A percentile compares a stretch with the other conserved stretches of the same genome.
These are phyloP conservation scores for Nannizziopsis barbatae DNA, from an alignment of 2,329 filamentous ascomycete genomes.

Conservation along the genomic window DNA sequence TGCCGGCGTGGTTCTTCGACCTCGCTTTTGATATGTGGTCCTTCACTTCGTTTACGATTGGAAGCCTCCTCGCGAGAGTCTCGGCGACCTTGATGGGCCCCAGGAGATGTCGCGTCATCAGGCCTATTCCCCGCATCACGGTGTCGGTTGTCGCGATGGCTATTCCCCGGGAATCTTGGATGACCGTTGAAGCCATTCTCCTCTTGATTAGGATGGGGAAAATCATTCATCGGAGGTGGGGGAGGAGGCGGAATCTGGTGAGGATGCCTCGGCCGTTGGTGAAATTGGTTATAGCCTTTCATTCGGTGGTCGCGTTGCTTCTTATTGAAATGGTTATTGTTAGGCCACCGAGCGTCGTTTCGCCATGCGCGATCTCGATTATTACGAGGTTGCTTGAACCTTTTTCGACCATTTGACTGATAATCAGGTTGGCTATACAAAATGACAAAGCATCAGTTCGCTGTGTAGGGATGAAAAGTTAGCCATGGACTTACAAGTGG, in stretches of 20 bases:
- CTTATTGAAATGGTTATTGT: background rate
- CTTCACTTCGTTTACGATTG: constrained; percentile 13
- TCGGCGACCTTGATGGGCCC: too few species aligned
- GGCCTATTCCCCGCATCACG: too few species aligned
- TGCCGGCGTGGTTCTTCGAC: constrained; percentile 23
- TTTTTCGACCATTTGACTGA: background rate
- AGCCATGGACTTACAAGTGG: background rate
- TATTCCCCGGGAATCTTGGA: background rate
- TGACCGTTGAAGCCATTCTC: background rate
- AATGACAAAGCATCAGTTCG: background rate
- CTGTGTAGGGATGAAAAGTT: background rate
- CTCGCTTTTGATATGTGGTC: constrained; percentile 16
- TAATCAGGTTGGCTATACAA: background rate
- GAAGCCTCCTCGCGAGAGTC: too few species aligned
- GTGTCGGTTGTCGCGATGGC: too few species aligned
- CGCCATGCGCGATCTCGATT: background rate
- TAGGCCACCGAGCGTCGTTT: background rate
- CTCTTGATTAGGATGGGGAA: background rate
- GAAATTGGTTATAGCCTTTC: background rate
- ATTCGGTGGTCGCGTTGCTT: background rate
- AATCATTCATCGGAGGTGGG: background rate
- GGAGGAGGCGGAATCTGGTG: constrained; percentile 1
- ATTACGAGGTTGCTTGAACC: background rate
- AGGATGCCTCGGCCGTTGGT: background rate
- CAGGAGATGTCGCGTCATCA: background rate